Base-by-base conservation (phyloP, 192 early-diverging fungal genomes). In the Linnemannia hyalina region DNA sequence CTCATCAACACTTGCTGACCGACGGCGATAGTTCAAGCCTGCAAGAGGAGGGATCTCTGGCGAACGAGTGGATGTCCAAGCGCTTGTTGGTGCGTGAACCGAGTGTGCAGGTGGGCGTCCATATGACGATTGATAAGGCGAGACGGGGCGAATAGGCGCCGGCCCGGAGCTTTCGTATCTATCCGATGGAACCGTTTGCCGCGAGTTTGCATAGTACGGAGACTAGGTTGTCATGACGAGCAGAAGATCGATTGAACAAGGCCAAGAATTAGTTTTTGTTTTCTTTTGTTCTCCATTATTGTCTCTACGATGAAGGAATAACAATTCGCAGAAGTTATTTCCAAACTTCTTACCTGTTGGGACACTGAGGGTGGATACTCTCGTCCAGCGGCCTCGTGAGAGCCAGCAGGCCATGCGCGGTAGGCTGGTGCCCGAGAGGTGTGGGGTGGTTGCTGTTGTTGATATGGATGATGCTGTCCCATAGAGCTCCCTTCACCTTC, bases 1-100 rank as follows among this genome's bases (percentile, higher is more conserved):
- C 52, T 85, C 83, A 57, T 85, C 83, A 18, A 80, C 77, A 47
- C 83, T 85, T 16, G 83, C 74, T 1, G 83, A 85, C 15, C 83
- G 57, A 40, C 83, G 63, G 8, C 83, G 78, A 68, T 85, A 85
- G 40, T 32, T 35, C 41, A 80, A 5, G 3, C 77, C 77, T 8
- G 72, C 55, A 26, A 74, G 74, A 40, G 83, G 46, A 8, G 49
- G 41, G 22, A 80, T 11, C 46, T 85, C 83, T 7, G 83, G 83
- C 4, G 83, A 80, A n/a, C 78, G 83, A 23, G 57, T 32, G 35
- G 77, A 49, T 11, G 78, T 32, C 83, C 83, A 85, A 49, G 74
- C 40, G 26, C 82, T 73, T 13, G 72, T 6, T 18, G 74, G 15
- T 40, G 82, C 47, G 3, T 72, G 65, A n/a, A 54, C 40, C 13